Evolutionary conservation across 805 yeast species (phyloP).

Genomic region (Tetrapisispora phaffii): DNA sequence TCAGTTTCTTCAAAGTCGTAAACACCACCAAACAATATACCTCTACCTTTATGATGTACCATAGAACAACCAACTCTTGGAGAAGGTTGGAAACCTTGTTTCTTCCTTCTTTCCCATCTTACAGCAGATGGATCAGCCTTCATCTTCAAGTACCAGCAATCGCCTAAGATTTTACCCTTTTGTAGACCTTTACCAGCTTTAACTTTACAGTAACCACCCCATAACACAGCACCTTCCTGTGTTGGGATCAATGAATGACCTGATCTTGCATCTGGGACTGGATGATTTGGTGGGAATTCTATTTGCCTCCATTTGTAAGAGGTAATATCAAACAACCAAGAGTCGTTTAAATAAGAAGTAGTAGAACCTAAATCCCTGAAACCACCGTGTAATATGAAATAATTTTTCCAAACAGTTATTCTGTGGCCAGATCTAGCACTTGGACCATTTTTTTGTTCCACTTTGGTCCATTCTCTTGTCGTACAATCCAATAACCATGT

Average conservation of each 20-base stretch:
- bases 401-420: constrained; percentile 86
- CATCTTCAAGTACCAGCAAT: constrained; percentile 83
- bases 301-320: constrained; percentile 86
- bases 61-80: constrained; percentile 92
- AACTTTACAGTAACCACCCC: constrained; percentile 85
- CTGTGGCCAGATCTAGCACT: constrained; percentile 88
- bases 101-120: constrained; percentile 83
- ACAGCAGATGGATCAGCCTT: constrained; percentile 62
- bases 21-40: constrained; percentile 90
- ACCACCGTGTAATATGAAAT: constrained; percentile 78
- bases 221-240: constrained; percentile 72
- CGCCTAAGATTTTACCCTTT: constrained; percentile 81
- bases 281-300: constrained; percentile 72
- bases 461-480: constrained; percentile 81
- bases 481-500: constrained; percentile 87
- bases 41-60: constrained; percentile 76
- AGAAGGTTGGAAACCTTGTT: constrained; percentile 83
- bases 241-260: constrained; percentile 82
- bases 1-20: constrained; percentile 92
- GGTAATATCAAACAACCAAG: constrained; percentile 88
- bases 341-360: constrained; percentile 73
- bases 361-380: constrained; percentile 80
- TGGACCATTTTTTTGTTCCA: constrained; percentile 70
- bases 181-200: constrained; percentile 82
- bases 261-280: constrained; percentile 82